Evolutionary conservation across 2,329 filamentous ascomycete genomes (phyloP).

Genomic region (Arachnomyces sp.): DNA sequence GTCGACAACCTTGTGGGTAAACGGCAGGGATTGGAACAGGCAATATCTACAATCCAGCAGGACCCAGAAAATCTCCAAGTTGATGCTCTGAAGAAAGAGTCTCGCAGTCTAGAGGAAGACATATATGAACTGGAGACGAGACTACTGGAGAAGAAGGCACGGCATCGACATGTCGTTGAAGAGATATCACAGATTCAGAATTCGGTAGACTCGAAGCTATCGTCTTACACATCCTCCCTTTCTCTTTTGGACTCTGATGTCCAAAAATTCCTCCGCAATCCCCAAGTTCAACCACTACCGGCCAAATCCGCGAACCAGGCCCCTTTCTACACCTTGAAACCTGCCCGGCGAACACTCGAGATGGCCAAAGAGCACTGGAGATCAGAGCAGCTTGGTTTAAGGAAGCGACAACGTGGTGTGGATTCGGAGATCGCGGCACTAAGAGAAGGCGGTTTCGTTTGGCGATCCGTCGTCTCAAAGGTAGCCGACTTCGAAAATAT

Average conservation of each 20-base stretch:
- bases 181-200: constrained; percentile 49
- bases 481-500: constrained; percentile 46
- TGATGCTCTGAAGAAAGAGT: constrained; percentile 42
- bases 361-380: constrained; percentile 52
- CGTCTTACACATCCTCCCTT: constrained; percentile 50
- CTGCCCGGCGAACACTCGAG: constrained; percentile 49
- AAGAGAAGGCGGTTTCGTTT: constrained; percentile 50
- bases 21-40: constrained; percentile 40
- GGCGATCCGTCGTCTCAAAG: constrained; percentile 47
- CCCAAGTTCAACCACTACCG: constrained; percentile 34
- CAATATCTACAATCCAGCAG: constrained; percentile 42
- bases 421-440: constrained; percentile 49
- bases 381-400: constrained; percentile 39
- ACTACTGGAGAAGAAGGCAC: constrained; percentile 47
- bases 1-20: constrained; percentile 46
- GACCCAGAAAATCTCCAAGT: constrained; percentile 38
- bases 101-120: constrained; percentile 44
- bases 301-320: constrained; percentile 20
- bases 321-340: constrained; percentile 45
- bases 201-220: constrained; percentile 49
- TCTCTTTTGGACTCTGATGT: constrained; percentile 49
- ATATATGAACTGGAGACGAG: constrained; percentile 51
- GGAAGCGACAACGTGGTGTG: constrained; percentile 37
- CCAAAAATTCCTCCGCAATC: constrained; percentile 42
- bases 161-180: constrained; percentile 44